Evolutionary conservation across 2,329 filamentous ascomycete species (phyloP).

Genomic region (Ceratocystiopsis brevicomis): DNA sequence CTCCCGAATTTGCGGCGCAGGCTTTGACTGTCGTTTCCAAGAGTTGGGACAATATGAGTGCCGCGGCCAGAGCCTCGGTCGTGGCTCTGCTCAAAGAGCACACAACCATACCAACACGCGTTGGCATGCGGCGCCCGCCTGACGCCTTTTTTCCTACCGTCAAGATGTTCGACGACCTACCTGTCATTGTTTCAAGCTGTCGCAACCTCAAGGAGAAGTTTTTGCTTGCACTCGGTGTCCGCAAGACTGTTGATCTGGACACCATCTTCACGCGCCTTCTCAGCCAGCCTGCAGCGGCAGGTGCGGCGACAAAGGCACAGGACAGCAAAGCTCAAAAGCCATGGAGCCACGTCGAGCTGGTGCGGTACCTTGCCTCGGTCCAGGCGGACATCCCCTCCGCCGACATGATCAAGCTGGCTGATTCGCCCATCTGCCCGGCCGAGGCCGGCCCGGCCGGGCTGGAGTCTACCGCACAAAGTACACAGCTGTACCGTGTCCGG

Average conservation of each 20-base stretch:
- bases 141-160: constrained; percentile 91
- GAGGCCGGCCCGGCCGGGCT: constrained; percentile 41
- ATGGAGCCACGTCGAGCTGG: constrained; percentile 87
- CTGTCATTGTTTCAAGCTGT: constrained; percentile 50
- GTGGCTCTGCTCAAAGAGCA: constrained; percentile 44
- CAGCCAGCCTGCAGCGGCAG: constrained; percentile 32
- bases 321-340: constrained; percentile 21
- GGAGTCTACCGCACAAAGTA: constrained; percentile 31
- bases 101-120: constrained; percentile 72
- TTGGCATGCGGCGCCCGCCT: constrained; percentile 67
- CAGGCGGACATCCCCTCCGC: constrained; percentile 67
- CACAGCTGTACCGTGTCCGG: constrained; percentile 47
- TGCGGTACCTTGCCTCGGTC: constrained; percentile 86
- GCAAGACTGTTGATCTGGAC: constrained; percentile 86
- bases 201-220: constrained; percentile 82
- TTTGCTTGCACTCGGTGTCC: constrained; percentile 61
- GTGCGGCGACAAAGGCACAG: constrained; percentile 6
- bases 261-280: constrained; percentile 83
- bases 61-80: constrained; percentile 45
- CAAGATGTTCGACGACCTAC: constrained; percentile 84
- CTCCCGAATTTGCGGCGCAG: constrained; percentile 54
- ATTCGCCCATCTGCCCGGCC: constrained; percentile 65
- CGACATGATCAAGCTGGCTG: constrained; percentile 61
- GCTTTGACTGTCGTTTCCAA: constrained; percentile 70
- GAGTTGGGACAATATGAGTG: constrained; percentile 67